Conservation (phyloP, 2,329 filamentous ascomycete species). For the Hypoxylon sp. region DNA sequence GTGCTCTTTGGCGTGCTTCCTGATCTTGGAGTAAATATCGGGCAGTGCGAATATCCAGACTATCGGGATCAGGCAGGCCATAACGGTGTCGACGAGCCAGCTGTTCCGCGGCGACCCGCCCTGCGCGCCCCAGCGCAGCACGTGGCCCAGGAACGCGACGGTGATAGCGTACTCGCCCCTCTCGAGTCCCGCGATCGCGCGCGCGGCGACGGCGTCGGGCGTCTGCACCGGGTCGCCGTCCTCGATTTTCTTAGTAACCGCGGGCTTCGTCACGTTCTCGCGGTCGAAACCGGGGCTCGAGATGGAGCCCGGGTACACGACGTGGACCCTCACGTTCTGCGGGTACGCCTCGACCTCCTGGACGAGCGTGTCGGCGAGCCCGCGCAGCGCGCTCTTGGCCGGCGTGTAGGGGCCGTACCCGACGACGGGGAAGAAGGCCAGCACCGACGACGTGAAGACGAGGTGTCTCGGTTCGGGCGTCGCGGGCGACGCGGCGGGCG, state of each 20-base stretch:
- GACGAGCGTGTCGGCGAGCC: conserved; percentile 82
- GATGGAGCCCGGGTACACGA: conserved; percentile 88
- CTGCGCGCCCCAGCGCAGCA: conserved; percentile 74
- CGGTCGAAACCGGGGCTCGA: conserved; percentile 77
- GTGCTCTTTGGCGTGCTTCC: conserved; percentile 66
- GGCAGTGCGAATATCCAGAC: conserved; percentile 69
- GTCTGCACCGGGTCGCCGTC: conserved; percentile 83
- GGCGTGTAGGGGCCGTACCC: conserved; percentile 89
- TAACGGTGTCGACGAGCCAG: conserved; percentile 69
- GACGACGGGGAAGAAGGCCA: conserved; percentile 79
- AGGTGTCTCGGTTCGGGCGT: conserved; percentile 75
- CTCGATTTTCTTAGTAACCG: conserved; percentile 82
- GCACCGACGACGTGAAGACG: conserved; percentile 84
- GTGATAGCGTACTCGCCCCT: conserved; percentile 83
- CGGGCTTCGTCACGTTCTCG: conserved; percentile 84
- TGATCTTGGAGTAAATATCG: conserved; percentile 69
- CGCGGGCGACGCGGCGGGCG: conserved; percentile 57
- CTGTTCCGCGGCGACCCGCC: conserved; percentile 69
- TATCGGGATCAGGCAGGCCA: conserved; percentile 64
- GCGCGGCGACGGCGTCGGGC: conserved; percentile 79
- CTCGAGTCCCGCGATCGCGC: conserved; percentile 79
- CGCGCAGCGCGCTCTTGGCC: conserved; percentile 85
- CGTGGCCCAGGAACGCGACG: conserved; percentile 75
- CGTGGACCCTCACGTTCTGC: conserved; percentile 81
- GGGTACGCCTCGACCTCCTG: conserved; percentile 92